Evolutionary conservation across 2,329 filamentous ascomycete genomes (phyloP).

Genomic region (Rutstroemia sp.): DNA sequence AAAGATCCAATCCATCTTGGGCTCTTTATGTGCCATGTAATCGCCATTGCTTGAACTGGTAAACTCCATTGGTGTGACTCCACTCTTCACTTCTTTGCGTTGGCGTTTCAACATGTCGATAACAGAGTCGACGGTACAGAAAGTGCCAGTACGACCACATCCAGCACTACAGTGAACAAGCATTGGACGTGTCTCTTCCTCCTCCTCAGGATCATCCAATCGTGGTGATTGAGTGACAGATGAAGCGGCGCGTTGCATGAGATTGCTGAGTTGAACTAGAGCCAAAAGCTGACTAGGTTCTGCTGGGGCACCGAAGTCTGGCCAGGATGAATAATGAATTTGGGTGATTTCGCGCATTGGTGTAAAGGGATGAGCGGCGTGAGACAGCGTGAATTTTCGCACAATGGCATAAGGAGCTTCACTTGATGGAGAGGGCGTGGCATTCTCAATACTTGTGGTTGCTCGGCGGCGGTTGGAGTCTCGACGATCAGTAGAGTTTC

Average conservation of each 20-base stretch:
- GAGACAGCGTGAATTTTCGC: slow-evolving; percentile 78
- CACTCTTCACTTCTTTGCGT: slow-evolving; percentile 34
- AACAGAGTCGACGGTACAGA: slow-evolving; percentile 93
- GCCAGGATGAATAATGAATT: slow-evolving; percentile 92
- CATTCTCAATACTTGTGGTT: slow-evolving; percentile 43
- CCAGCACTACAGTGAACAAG: slow-evolving; percentile 94
- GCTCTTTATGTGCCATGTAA: slow-evolving; percentile 19
- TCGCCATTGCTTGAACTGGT: slow-evolving; percentile 24
- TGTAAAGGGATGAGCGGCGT: slow-evolving; percentile 69
- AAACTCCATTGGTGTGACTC: slow-evolving; percentile 34
- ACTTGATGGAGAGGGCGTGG: slow-evolving; percentile 26
- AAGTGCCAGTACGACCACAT: slow-evolving; percentile 90
- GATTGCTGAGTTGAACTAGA: slow-evolving; percentile 80
- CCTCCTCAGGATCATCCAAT: slow-evolving; percentile 53
- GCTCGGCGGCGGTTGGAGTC: slow-evolving; percentile 42
- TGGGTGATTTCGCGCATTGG: slow-evolving; percentile 91
- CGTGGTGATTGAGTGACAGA: slow-evolving; percentile 27
- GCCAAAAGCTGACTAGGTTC: slow-evolving; percentile 81
- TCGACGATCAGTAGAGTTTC: slow-evolving; percentile 33
- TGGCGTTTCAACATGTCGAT: slow-evolving; percentile 96
- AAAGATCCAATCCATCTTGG: slow-evolving; percentile 56
- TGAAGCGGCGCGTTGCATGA: slow-evolving; percentile 51
- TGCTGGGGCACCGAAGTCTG: slow-evolving; percentile 89
- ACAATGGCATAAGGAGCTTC: slow-evolving; percentile 73
- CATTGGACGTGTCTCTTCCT: slow-evolving; percentile 55